Evolutionary conservation across 441 rosid species (phyloP), one percentile per base, ranked within the genome.

Genomic region (Euphorbia corollata): DNA sequence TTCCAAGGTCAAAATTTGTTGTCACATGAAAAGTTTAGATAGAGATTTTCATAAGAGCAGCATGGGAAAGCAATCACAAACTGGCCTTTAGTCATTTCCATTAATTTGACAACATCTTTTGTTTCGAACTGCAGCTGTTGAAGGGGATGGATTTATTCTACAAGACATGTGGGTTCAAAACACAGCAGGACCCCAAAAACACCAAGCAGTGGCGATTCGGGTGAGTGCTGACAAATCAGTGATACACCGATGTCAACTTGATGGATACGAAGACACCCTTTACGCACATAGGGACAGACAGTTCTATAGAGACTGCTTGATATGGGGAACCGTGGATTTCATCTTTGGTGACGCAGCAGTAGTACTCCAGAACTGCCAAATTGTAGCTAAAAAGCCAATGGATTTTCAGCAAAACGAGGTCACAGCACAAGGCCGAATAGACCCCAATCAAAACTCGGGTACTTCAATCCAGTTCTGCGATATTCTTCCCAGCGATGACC

Each of bases 401-500:
- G 59, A 56, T 5, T 73, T 80, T 2, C 86, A 78, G 32, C 78
- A 73, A 60, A 87, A 87, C 43, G 77, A 82, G 65, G 72, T 88
- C 38, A 83, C 88, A 0, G 91, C 94, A 19, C 91, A 86, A 63
- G 91, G 91, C 7, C 74, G 89, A 30, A 73, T 74, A 0, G 94
- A 86, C 63, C 79, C 80, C 30, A 80, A 84, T 68, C 94, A 88
- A 53, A 86, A 83, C 68, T 82, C 86, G 0, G 91, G 86, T 63
- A 84, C 73, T 16, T 84, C 85, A 16, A 82, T 86, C 64, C 85
- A 82, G 6, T 63, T 54, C 32, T 86, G 88, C 60, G 70, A 50
- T 0, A 75, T 86, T 48, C 63, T 16, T 64, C 76, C 87, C 2
- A 73, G 85, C 6, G 48, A 48, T 11, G 85, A 84, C 45, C 20